Conservation (phyloP, 208 protist genomes). For the Trypanosoma avium region DNA sequence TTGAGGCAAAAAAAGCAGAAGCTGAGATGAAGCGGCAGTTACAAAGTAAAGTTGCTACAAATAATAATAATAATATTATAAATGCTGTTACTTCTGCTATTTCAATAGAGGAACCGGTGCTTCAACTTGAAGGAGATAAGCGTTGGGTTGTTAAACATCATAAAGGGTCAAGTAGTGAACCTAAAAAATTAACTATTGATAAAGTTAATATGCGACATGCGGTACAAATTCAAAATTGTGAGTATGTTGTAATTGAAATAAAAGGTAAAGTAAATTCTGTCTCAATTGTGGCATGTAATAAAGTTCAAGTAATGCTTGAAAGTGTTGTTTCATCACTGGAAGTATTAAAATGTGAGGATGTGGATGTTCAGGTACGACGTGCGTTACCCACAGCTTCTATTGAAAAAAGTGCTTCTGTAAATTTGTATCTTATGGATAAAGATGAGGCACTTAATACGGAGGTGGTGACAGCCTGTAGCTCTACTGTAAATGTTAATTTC, state of each 20-base stretch:
- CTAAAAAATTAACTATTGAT: conserved; percentile 44
- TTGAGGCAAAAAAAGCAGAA: conserved; percentile 63
- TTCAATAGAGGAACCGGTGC: conserved; percentile 24
- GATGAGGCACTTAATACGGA: conserved; percentile 61
- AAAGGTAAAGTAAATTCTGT: conserved; percentile 83
- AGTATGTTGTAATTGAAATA: conserved; percentile 59
- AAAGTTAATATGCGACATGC: conserved; percentile 72
- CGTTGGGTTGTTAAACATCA: conserved; percentile 68
- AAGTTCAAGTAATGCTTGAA: conserved; percentile 69
- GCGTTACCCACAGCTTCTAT: conserved; percentile 64
- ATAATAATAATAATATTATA: too few species aligned
- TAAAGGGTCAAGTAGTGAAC: conserved; percentile 36
- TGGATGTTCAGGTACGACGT: conserved; percentile 63
- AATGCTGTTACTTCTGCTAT: not conserved
- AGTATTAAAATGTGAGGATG: conserved; percentile 60
- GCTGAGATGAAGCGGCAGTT: conserved; percentile 35
- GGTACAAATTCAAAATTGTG: conserved; percentile 72
- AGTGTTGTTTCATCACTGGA: conserved; percentile 67
- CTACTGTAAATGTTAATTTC: conserved; percentile 74
- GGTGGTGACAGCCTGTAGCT: conserved; percentile 74
- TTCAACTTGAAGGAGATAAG: conserved; percentile 68
- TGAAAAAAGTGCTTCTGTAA: conserved; percentile 63
- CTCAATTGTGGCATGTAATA: conserved; percentile 64
- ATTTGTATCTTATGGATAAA: conserved; percentile 66
- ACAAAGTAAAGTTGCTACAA: not conserved